phyloP scores from a whole-genome alignment of 108 stramenopile species.

The Conticribra guillardii region DNA sequence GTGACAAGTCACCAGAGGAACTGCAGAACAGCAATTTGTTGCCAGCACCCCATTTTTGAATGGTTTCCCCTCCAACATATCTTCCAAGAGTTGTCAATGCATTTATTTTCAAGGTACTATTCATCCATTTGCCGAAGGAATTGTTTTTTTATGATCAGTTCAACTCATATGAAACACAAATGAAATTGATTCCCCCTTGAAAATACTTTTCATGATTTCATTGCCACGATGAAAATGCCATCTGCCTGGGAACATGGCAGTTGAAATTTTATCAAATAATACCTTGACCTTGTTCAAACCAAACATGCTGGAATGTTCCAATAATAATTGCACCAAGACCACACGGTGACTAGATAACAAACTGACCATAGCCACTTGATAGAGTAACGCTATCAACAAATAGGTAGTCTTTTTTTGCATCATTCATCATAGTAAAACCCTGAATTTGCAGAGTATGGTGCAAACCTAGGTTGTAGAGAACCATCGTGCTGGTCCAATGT shows the following conservation, averaged over 20 bases:
- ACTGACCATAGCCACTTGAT: conserved; percentile 42
- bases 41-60: background rate
- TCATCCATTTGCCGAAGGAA: conserved; percentile 64
- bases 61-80: background rate
- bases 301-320: conserved; percentile 52
- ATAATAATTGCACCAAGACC: conserved; percentile 40
- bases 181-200: conserved; percentile 29
- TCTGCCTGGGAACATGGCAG: conserved; percentile 51
- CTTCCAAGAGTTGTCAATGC: conserved; percentile 33
- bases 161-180: conserved; percentile 54
- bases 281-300: conserved; percentile 63
- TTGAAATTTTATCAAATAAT: conserved; percentile 43
- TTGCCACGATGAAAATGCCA: conserved; percentile 43
- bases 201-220: conserved; percentile 40
- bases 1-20: background rate
- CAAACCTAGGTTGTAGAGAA: conserved; percentile 37
- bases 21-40: background rate
- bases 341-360: conserved; percentile 49
- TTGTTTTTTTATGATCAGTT: conserved; percentile 52
- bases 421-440: conserved; percentile 60
- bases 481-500: conserved; percentile 73
- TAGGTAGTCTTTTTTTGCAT: conserved; percentile 57
- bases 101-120: conserved; percentile 70
- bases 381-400: conserved; percentile 62
- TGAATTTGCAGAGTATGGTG: conserved; percentile 55